Evolutionary conservation across 805 yeast genomes (phyloP), one percentile per base, ranked within the genome.

Genomic region (Sugiyamaella boreocaroliniensis): DNA sequence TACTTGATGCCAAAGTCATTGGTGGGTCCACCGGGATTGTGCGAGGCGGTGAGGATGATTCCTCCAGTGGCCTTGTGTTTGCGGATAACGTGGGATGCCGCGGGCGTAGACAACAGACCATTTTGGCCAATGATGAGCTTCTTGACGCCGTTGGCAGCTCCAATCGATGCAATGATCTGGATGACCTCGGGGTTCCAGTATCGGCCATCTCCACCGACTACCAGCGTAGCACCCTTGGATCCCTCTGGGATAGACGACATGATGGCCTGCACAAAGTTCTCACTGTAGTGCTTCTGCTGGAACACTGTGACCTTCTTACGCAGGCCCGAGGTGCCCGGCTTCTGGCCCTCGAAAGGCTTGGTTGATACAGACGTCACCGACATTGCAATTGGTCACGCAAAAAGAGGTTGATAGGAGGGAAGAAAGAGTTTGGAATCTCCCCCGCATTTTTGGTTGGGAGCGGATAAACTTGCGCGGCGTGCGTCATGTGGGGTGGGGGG

Each of bases 321-420:
- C 47, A 92, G 80, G 20, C 99, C 99, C 7, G 98, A 92, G 19
- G 99, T 92, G 40, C 99, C 99, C 11, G 99, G 98, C 68, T 90
- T 93, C 69, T 92, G 99, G 72, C 90, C 99, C 43, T 71, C 76
- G 70, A 80, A 92, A 0, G 96, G 83, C 11, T 77, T 81, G 19
- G 98, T 90, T 40, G 77, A 65, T 43, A 45, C 48, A 32, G 37
- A 10, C 11, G 48, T 45, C 29, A 20, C 40, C 11, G 48, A 29
- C 48, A 45, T 45, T 10, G 32, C 37, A 32, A 32, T 9, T 32
- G 37, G n/a, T 14, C 11, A 11, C 12, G 4, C 2, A 32, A 32
- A 4, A 11, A 11, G 37, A 22, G 26, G 26, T 22, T 22, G 26
- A 3, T 22, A 22, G 3, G 26, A 22, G 6, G 26, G 6, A 22